phyloP scores from a whole-genome alignment of 1,284 basidiomycete species.

The Fomitopsis palustris region DNA sequence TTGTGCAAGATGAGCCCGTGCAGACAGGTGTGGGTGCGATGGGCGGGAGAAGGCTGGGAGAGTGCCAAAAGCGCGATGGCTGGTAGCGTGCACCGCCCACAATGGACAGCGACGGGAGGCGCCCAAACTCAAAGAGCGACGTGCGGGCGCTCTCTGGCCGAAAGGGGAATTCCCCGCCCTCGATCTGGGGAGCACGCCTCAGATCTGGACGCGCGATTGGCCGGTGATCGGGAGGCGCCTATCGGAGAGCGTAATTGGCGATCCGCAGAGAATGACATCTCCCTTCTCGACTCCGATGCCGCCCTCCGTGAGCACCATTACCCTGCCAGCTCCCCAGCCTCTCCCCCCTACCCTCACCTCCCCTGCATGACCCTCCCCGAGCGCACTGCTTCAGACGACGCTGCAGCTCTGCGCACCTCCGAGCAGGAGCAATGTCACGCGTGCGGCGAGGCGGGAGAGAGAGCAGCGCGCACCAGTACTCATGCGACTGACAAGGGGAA shows the following conservation, averaged over 20 bases:
- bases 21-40: not conserved
- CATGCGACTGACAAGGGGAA: not conserved
- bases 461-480: not conserved
- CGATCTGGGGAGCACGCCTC: not conserved
- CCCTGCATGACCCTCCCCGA: not conserved
- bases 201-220: not conserved
- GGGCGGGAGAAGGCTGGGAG: too few relatives aligned
- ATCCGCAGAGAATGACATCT: not conserved
- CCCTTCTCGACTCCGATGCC: not conserved
- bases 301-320: not conserved
- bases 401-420: not conserved
- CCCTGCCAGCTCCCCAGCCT: not conserved
- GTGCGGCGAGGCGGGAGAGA: not conserved
- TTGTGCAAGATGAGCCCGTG: not conserved
- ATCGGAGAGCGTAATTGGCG: slow-evolving; percentile 1
- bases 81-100: too few relatives aligned
- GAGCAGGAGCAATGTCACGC: not conserved
- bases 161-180: not conserved
- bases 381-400: not conserved
- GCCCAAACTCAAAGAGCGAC: not conserved
- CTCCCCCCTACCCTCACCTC: not conserved
- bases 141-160: too few relatives aligned
- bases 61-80: too few relatives aligned
- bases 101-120: not conserved
- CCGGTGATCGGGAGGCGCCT: slow-evolving; percentile 1